Evolutionary conservation across 768 basidiomycete genomes (phyloP).

Genomic region (Phlegmacium glaucopus): DNA sequence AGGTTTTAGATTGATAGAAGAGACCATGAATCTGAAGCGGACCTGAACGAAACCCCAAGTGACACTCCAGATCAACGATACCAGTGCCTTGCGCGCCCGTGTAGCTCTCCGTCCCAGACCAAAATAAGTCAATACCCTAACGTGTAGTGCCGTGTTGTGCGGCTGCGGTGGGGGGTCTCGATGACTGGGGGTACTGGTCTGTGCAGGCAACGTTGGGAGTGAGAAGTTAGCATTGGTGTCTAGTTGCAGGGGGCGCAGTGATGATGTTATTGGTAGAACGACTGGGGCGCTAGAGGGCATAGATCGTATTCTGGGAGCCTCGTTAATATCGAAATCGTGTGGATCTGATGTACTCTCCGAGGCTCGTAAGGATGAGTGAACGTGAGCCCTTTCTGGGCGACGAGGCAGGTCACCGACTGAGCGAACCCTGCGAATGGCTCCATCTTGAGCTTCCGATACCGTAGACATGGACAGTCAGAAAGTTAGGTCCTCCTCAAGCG

Average conservation of each 20-base stretch:
- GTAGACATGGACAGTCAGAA: constrained; percentile 13
- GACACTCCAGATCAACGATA: constrained; percentile 50
- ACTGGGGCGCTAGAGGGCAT: no score
- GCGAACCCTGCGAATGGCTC: constrained; percentile 31
- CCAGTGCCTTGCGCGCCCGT: constrained; percentile 47
- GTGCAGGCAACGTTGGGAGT: background rate
- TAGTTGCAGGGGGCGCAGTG: background rate
- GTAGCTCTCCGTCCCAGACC: constrained; percentile 54
- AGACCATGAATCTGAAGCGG: background rate
- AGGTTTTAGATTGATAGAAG: background rate
- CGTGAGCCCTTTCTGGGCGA: constrained; percentile 20
- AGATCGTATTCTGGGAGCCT: background rate
- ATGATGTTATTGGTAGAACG: background rate
- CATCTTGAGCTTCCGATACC: constrained; percentile 20
- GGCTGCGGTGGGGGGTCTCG: constrained; percentile 15
- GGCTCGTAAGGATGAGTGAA: constrained; percentile 2
- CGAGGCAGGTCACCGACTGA: constrained; percentile 38
- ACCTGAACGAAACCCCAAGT: constrained; percentile 53
- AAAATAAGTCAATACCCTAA: constrained; percentile 35
- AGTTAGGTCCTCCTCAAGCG: no score
- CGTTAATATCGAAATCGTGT: background rate
- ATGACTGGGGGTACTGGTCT: background rate
- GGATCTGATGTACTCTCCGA: constrained; percentile 4
- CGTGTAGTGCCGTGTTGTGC: constrained; percentile 19
- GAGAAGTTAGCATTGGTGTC: background rate